Conservation (phyloP, 768 basidiomycete genomes). For the Boletus subparvulus region DNA sequence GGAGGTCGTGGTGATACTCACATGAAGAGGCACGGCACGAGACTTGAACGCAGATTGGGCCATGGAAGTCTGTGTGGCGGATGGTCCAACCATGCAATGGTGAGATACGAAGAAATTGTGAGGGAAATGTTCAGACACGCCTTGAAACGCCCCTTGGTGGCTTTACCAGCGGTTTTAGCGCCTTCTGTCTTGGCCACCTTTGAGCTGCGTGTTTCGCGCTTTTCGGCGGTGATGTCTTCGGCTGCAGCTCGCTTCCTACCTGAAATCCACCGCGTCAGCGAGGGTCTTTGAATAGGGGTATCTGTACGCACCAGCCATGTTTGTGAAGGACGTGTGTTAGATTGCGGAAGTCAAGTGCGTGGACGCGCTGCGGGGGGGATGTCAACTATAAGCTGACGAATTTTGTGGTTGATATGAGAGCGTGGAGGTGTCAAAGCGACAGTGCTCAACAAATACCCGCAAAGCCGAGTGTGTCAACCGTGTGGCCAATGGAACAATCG, state of each 20-base stretch:
- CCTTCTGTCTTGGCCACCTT: slow-evolving; percentile 51
- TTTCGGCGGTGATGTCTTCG: slow-evolving; percentile 29
- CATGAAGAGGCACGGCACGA: slow-evolving; percentile 68
- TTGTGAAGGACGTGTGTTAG: not conserved
- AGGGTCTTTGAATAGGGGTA: slow-evolving; percentile 12
- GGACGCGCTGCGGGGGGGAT: not conserved
- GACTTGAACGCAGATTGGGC: slow-evolving; percentile 55
- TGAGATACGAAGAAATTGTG: not conserved
- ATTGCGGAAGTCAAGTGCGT: not conserved
- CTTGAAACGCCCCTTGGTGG: slow-evolving; percentile 46
- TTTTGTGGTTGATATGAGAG: slow-evolving; percentile 12
- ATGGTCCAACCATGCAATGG: not conserved
- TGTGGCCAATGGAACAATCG: slow-evolving; percentile 7
- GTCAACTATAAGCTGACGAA: not conserved
- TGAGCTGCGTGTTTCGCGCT: slow-evolving; percentile 44
- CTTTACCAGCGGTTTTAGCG: slow-evolving; percentile 30
- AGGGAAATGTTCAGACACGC: slow-evolving; percentile 28
- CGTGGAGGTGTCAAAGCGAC: slow-evolving; percentile 23
- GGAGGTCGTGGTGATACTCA: slow-evolving; percentile 65
- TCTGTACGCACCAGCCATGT: slow-evolving; percentile 32
- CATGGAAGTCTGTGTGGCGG: slow-evolving; percentile 40
- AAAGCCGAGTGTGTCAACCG: slow-evolving; percentile 13
- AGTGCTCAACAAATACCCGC: slow-evolving; percentile 24
- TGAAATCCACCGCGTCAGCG: slow-evolving; percentile 9
- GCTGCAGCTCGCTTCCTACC: slow-evolving; percentile 50